Evolutionary conservation across 768 basidiomycete genomes (phyloP).

Genomic region (Auricularia heimuer): DNA sequence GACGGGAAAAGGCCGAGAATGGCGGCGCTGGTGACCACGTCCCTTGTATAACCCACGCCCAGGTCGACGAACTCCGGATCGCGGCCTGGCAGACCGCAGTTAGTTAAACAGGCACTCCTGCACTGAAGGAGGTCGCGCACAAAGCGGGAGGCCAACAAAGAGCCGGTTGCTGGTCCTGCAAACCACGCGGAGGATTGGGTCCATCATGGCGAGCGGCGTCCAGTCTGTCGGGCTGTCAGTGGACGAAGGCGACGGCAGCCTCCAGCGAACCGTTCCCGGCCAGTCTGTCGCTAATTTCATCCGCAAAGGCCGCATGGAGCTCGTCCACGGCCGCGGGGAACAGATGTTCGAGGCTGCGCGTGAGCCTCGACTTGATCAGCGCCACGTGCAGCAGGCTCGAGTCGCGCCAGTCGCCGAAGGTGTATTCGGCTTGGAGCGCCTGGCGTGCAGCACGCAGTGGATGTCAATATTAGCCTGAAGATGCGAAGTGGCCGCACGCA

Average conservation of each 20-base stretch:
- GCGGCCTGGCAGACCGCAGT: neutral
- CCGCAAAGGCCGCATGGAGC: constrained; percentile 29
- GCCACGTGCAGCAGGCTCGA: constrained; percentile 8
- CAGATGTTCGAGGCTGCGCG: constrained; percentile 27
- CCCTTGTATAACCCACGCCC: constrained; percentile 26
- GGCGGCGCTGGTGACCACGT: constrained; percentile 22
- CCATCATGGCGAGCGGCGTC: constrained; percentile 17
- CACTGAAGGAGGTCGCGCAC: constrained; percentile 11
- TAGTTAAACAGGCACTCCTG: too few relatives aligned
- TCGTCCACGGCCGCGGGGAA: constrained; percentile 39
- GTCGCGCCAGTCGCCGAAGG: constrained; percentile 23
- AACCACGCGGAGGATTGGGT: constrained; percentile 14
- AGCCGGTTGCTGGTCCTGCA: constrained; percentile 24
- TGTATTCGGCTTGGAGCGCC: constrained; percentile 29
- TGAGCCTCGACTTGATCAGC: constrained; percentile 20
- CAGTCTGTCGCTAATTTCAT: constrained; percentile 17
- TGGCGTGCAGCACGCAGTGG: constrained; percentile 10
- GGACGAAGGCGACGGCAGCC: too few relatives aligned
- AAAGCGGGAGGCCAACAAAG: constrained; percentile 26
- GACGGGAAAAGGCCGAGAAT: constrained; percentile 10
- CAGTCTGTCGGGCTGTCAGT: constrained; percentile 11
- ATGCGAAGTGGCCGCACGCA: neutral
- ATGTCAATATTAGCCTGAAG: too few relatives aligned
- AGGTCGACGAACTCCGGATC: constrained; percentile 2
- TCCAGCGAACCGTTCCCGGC: too few relatives aligned